Conservation (phyloP, 129 eudicot genomes). For the Gnaphalium uliginosum region DNA sequence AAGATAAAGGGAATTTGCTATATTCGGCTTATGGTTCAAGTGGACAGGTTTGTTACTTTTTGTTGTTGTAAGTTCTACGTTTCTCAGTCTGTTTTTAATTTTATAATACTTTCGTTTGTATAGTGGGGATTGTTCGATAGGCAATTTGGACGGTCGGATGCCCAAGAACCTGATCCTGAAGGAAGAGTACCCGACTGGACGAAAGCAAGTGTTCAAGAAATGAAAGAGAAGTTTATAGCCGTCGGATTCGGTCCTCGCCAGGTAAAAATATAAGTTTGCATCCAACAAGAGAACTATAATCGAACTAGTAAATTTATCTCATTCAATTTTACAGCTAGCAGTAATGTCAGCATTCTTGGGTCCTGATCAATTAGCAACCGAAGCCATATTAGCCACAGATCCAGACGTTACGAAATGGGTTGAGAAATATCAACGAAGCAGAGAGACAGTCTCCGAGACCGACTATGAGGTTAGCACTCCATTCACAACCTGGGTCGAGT, state of each 20-base stretch:
- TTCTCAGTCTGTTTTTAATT: not conserved
- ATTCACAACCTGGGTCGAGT: not conserved
- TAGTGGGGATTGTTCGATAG: constrained; percentile 93
- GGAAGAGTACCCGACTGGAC: constrained; percentile 94
- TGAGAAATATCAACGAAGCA: constrained; percentile 88
- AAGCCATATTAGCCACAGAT: constrained; percentile 71
- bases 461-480: constrained; percentile 72
- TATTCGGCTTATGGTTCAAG: constrained; percentile 79
- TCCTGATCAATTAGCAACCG: constrained; percentile 85
- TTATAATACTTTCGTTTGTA: not conserved
- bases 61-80: constrained; percentile 17
- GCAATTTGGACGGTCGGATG: constrained; percentile 80
- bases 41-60: constrained; percentile 72
- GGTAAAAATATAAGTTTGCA: constrained; percentile 39
- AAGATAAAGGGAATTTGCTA: constrained; percentile 77
- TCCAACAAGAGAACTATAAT: not conserved
- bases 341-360: constrained; percentile 99
- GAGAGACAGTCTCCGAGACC: constrained; percentile 95
- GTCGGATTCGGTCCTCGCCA: constrained; percentile 96
- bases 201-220: constrained; percentile 76
- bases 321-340: constrained; percentile 64
- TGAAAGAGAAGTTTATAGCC: constrained; percentile 80
- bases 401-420: constrained; percentile 89
- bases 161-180: constrained; percentile 90
- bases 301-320: constrained; percentile 11